Evolutionary conservation across 257 asterid genomes (phyloP), one percentile per base, ranked within the genome.

Genomic region (Solanum infundibuliforme): DNA sequence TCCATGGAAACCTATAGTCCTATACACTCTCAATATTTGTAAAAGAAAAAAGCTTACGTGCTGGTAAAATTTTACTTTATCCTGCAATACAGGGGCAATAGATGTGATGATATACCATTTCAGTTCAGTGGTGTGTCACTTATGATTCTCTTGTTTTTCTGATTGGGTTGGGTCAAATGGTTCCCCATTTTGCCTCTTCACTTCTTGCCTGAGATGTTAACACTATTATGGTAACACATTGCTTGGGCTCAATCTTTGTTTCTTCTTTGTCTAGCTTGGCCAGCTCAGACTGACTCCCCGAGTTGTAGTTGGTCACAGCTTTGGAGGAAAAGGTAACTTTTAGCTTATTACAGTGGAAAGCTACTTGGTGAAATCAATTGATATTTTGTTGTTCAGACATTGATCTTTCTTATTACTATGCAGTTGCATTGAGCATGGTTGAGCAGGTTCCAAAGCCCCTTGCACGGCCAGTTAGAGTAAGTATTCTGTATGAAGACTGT

Each of bases 381-480:
- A 23, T 62, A 27, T 3, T 41, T 34, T 83, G 84, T 83, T 84
- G 77, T 48, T 82, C 12, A 11, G 86, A 20, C 71, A 82, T 48
- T 82, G 29, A 48, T 90, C 83, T 58, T 82, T 88, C 87, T 83
- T 87, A 7, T 65, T 85, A 83, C 85, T 31, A 62, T 91, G 91
- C 93, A 96, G 99, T 97, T 91, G 98, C 99, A 34, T 92, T 97
- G 94, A 97, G 99, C 93, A 95, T 97, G 98, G 98, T 95, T 88
- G 98, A 97, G 88, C 99, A 97, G 92, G 99, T 92, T 88, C 91
- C 99, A 83, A 97, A 97, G 88, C 99, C 99, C 84, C 98, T 97
- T 27, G 99, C 98, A 84, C 96, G 99, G 58, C 99, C 99, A 35
- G 98, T 97, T 86, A 96, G 99, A 94, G 99, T 96, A 94, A 90